Evolutionary conservation across 306 rosid genomes (phyloP).

Genomic region (Chamaecrista fasciculata): DNA sequence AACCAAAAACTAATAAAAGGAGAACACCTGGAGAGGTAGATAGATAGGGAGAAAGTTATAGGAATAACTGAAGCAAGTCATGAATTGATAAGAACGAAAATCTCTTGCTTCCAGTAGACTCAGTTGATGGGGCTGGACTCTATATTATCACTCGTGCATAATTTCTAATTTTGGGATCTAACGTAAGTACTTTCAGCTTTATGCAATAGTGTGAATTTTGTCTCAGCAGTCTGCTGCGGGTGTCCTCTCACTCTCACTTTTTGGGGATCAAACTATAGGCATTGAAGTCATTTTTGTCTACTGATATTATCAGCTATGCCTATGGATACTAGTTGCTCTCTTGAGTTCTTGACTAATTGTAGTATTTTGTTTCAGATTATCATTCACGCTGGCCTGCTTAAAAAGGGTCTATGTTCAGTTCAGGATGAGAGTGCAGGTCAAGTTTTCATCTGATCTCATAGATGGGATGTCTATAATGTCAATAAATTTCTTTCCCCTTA

Average conservation of each 20-base stretch:
- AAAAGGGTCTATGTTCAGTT: conserved; percentile 76
- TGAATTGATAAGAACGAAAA: background rate
- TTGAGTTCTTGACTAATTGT: conserved; percentile 28
- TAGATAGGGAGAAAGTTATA: background rate
- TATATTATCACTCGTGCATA: background rate
- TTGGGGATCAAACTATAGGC: too few relatives aligned
- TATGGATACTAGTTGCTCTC: background rate
- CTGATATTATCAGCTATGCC: conserved; percentile 5
- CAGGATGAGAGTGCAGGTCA: conserved; percentile 93
- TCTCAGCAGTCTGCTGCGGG: conserved; percentile 9
- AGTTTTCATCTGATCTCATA: conserved; percentile 29
- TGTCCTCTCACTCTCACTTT: background rate
- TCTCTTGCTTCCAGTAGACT: background rate
- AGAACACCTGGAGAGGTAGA: background rate
- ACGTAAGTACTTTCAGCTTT: conserved; percentile 18
- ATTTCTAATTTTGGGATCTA: too few relatives aligned
- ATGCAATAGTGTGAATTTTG: conserved; percentile 17
- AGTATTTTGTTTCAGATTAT: conserved; percentile 52
- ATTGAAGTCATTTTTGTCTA: background rate
- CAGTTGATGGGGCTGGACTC: conserved; percentile 1
- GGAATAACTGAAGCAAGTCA: background rate
- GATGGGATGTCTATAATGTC: conserved; percentile 21
- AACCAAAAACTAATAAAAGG: conserved; percentile 6
- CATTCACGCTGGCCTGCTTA: conserved; percentile 69
- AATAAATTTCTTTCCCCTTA: background rate